A percentile compares a stretch with the other conserved stretches of the same genome.
phyloP scores from a whole-genome alignment of 805 yeast genomes.

The Saccharomycopsis selenospora region DNA sequence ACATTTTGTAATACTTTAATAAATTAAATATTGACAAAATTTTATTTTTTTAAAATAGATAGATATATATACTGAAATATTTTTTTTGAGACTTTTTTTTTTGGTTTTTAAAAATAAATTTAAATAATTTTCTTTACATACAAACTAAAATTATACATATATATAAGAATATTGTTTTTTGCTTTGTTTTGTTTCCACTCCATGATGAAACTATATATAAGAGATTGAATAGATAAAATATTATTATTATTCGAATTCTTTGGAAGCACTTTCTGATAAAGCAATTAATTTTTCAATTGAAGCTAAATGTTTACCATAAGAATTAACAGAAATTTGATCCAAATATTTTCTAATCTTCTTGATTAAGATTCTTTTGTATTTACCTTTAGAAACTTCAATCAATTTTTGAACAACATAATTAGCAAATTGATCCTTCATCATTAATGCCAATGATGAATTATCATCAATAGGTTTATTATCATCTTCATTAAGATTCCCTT shows the following conservation, averaged over 20 bases:
- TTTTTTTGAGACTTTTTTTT: too few species aligned
- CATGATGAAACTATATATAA: too few species aligned
- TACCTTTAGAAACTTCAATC: constrained; percentile 71
- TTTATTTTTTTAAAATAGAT: too few species aligned
- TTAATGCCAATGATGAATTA: constrained; percentile 65
- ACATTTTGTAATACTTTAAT: too few species aligned
- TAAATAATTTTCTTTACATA: too few species aligned
- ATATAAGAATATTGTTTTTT: not conserved
- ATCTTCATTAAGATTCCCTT: constrained; percentile 37
- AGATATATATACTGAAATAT: too few species aligned
- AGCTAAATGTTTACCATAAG: constrained; percentile 76
- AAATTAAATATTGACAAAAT: too few species aligned
- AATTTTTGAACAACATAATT: constrained; percentile 94
- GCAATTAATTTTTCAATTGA: constrained; percentile 68
- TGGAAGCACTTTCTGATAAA: constrained; percentile 39
- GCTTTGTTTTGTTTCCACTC: too few species aligned
- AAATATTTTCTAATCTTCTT: constrained; percentile 73
- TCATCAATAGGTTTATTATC: constrained; percentile 46
- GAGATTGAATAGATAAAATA: not conserved
- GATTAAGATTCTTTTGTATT: constrained; percentile 63
- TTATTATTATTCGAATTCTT: constrained; percentile 3
- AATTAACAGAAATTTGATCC: constrained; percentile 53
- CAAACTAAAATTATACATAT: too few species aligned
- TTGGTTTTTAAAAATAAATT: too few species aligned
- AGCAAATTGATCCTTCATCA: constrained; percentile 98